Evolutionary conservation across 345 rosid genomes (phyloP).

Genomic region (Clausena lansium): DNA sequence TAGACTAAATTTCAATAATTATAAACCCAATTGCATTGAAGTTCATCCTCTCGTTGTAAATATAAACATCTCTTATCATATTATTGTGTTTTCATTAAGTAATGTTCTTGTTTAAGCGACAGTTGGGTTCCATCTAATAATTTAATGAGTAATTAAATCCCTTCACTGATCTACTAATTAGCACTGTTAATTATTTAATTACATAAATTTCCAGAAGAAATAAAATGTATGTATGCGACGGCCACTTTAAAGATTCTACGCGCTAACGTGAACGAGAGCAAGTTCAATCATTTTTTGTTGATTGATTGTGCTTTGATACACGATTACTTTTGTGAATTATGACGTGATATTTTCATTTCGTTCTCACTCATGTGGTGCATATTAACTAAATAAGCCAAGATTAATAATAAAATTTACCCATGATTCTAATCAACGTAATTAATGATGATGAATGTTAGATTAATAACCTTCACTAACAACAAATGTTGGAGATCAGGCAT

Average conservation of each 20-base stretch:
- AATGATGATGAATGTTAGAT: not conserved
- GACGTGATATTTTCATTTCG: not conserved
- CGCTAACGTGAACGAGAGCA: slow-evolving; percentile 17
- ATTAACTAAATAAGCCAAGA: too few relatives aligned
- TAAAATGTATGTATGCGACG: not conserved
- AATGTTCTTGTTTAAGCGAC: not conserved
- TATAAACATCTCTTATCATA: not conserved
- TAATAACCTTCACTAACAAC: not conserved
- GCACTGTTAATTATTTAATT: not conserved
- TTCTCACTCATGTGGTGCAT: not conserved
- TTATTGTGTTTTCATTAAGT: not conserved
- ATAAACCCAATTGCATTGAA: not conserved
- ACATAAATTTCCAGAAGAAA: not conserved
- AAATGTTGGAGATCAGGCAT: not conserved
- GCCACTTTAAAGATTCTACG: slow-evolving; percentile 14
- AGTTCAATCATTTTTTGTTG: slow-evolving; percentile 11
- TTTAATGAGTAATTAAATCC: not conserved
- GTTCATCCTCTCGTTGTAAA: not conserved
- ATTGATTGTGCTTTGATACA: slow-evolving; percentile 3
- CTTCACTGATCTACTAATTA: not conserved
- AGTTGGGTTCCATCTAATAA: slow-evolving; percentile 5
- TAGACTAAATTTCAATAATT: not conserved
- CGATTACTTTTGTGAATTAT: not conserved
- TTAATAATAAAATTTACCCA: not conserved
- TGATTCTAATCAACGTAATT: not conserved